A percentile compares a stretch with the other conserved stretches of the same genome.
Conservation (phyloP, 2,329 filamentous ascomycete genomes). For the Neurospora sp. region DNA sequence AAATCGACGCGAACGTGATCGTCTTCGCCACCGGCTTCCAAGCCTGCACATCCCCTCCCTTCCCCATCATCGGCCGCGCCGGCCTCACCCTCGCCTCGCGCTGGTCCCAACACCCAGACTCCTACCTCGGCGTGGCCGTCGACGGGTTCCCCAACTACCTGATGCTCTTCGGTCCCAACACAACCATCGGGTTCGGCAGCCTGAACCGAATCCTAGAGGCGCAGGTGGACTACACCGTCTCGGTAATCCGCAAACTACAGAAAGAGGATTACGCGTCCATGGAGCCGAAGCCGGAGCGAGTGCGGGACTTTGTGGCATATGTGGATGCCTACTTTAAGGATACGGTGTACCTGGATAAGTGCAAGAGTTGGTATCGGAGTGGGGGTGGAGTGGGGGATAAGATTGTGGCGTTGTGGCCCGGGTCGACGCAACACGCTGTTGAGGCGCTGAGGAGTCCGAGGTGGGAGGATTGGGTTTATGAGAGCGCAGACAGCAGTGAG, state of each 20-base stretch:
- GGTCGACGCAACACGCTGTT: conserved; percentile 32
- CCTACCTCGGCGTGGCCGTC: conserved; percentile 35
- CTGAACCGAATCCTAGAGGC: conserved; percentile 37
- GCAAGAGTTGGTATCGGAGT: conserved; percentile 45
- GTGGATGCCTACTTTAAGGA: conserved; percentile 36
- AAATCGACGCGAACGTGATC: conserved; percentile 33
- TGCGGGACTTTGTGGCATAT: conserved; percentile 37
- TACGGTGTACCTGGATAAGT: conserved; percentile 37
- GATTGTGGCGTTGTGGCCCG: conserved; percentile 35
- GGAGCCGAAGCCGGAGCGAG: conserved; percentile 31
- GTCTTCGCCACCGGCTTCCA: conserved; percentile 39
- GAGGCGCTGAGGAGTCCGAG: conserved; percentile 31
- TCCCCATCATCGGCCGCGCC: conserved; percentile 29
- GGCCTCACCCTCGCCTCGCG: conserved; percentile 27
- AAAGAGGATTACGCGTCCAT: conserved; percentile 35
- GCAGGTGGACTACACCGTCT: conserved; percentile 37
- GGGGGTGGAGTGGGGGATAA: conserved; percentile 28
- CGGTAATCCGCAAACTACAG: conserved; percentile 36
- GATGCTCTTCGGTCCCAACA: conserved; percentile 39
- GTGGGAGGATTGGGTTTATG: conserved; percentile 37
- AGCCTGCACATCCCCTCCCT: conserved; percentile 29
- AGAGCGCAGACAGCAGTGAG: conserved; percentile 13
- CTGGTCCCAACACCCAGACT: conserved; percentile 29
- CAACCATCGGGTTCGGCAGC: conserved; percentile 35
- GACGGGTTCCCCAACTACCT: conserved; percentile 40